phyloP scores from a whole-genome alignment of 2,329 filamentous ascomycete species.

The Xylaria sp. region DNA sequence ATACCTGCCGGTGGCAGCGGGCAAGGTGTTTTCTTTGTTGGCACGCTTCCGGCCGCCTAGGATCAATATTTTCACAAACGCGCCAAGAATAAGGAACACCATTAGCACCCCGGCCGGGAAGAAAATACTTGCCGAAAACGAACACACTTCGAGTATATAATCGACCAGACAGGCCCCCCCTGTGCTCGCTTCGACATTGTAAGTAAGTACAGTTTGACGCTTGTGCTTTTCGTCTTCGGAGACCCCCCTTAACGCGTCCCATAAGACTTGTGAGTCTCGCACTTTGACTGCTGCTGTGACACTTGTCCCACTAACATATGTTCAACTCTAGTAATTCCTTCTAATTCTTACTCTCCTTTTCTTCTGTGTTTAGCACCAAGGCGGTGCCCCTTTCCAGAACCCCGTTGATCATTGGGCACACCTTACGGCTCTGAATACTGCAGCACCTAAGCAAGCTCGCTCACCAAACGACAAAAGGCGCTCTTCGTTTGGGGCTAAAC shows the following conservation, averaged over 20 bases:
- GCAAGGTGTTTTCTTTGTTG: no score
- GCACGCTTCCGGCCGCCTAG: no score
- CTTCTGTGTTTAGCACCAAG: neutral
- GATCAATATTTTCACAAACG: neutral
- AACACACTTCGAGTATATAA: slow-evolving; percentile 14
- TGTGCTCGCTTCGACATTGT: neutral
- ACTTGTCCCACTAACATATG: neutral
- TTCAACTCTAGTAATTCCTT: slow-evolving; percentile 21
- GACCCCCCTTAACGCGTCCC: neutral
- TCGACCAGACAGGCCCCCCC: slow-evolving; percentile 16
- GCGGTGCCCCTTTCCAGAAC: neutral
- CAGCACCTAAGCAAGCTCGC: no score
- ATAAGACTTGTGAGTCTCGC: slow-evolving; percentile 17
- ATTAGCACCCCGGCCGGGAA: neutral
- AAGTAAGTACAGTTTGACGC: neutral
- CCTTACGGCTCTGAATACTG: neutral
- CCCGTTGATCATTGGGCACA: slow-evolving; percentile 6
- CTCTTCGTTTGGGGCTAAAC: slow-evolving; percentile 1
- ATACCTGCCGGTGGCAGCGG: no score
- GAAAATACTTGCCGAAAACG: neutral
- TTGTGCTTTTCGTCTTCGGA: neutral
- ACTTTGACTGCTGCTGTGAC: neutral
- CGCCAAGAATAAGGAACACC: neutral
- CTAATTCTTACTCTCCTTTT: slow-evolving; percentile 12
- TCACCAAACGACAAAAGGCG: neutral